Conservation (phyloP, 2,329 filamentous ascomycete species). For the Trichoderma hamatum region DNA sequence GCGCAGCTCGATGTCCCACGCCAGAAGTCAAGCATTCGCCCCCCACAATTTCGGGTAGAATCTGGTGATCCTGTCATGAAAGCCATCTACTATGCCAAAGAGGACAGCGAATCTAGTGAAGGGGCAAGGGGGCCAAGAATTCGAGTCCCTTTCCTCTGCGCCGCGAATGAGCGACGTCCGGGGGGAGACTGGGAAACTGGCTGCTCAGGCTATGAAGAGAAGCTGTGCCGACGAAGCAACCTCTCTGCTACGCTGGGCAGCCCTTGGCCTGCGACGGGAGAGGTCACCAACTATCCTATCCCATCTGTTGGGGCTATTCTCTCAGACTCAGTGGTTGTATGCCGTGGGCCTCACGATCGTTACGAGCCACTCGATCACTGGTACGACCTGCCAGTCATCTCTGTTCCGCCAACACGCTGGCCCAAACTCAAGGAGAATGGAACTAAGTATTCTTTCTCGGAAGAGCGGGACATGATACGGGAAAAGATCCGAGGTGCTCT, state of each 20-base stretch:
- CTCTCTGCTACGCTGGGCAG: slow-evolving; percentile 69
- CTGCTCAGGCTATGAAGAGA: slow-evolving; percentile 59
- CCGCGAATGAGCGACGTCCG: slow-evolving; percentile 74
- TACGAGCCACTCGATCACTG: slow-evolving; percentile 62
- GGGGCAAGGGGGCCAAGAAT: slow-evolving; percentile 39
- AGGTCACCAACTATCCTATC: slow-evolving; percentile 67
- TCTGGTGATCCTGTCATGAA: slow-evolving; percentile 62
- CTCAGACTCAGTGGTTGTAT: slow-evolving; percentile 72
- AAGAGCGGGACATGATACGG: slow-evolving; percentile 71
- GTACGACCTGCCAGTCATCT: slow-evolving; percentile 69
- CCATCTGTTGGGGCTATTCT: slow-evolving; percentile 70
- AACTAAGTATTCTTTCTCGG: slow-evolving; percentile 70
- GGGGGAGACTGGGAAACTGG: slow-evolving; percentile 80
- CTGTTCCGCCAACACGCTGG: slow-evolving; percentile 70
- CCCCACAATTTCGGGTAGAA: slow-evolving; percentile 55
- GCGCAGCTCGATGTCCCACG: slow-evolving; percentile 49
- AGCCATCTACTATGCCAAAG: slow-evolving; percentile 58
- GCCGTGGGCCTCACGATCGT: slow-evolving; percentile 68
- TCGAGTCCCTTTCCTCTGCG: slow-evolving; percentile 68
- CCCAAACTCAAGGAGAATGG: slow-evolving; percentile 71
- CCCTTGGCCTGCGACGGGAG: slow-evolving; percentile 54
- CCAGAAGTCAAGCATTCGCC: slow-evolving; percentile 41
- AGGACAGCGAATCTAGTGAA: slow-evolving; percentile 45
- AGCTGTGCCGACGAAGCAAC: slow-evolving; percentile 73
- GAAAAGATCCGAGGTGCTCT: slow-evolving; percentile 74